Evolutionary conservation across 2,329 filamentous ascomycete genomes (phyloP).

Genomic region (Fusarium temperatum): DNA sequence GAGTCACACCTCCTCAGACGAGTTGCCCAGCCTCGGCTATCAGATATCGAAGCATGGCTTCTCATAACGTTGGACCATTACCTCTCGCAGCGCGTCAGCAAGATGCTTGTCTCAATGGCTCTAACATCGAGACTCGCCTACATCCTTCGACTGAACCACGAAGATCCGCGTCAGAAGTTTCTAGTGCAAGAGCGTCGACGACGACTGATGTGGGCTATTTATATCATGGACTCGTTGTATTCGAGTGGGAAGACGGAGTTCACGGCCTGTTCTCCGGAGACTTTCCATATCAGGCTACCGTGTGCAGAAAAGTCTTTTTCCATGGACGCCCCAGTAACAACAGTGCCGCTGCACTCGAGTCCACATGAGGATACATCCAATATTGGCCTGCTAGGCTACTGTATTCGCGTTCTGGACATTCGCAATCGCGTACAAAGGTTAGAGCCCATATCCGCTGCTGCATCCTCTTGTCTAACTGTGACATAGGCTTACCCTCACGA

Average conservation of each 20-base stretch:
- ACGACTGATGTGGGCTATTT: slow-evolving; percentile 38
- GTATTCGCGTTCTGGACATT: slow-evolving; percentile 9
- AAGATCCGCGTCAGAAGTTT: slow-evolving; percentile 23
- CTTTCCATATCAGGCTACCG: neutral
- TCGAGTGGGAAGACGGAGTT: slow-evolving; percentile 22
- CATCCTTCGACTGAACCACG: slow-evolving; percentile 35
- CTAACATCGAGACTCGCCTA: slow-evolving; percentile 25
- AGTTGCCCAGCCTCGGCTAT: slow-evolving; percentile 19
- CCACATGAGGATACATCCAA: neutral
- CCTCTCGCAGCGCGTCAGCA: slow-evolving; percentile 30
- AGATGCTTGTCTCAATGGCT: slow-evolving; percentile 34
- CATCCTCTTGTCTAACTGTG: fast-evolving
- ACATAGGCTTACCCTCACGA: slow-evolving; percentile 28
- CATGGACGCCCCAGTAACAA: slow-evolving; percentile 1
- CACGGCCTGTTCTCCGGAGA: slow-evolving; percentile 3
- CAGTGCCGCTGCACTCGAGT: neutral
- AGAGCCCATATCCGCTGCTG: fast-evolving
- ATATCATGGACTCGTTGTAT: slow-evolving; percentile 17
- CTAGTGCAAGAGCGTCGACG: slow-evolving; percentile 26
- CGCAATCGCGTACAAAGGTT: slow-evolving; percentile 24
- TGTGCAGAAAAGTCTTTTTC: slow-evolving; percentile 15
- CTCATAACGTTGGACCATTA: slow-evolving; percentile 33
- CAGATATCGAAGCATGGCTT: slow-evolving; percentile 35
- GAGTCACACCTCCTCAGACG: slow-evolving; percentile 24
- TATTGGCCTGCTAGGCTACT: slow-evolving; percentile 13